These are phyloP conservation scores for Kuraishia borneana DNA, from an alignment of 805 yeast species.

Conservation along the genomic window DNA sequence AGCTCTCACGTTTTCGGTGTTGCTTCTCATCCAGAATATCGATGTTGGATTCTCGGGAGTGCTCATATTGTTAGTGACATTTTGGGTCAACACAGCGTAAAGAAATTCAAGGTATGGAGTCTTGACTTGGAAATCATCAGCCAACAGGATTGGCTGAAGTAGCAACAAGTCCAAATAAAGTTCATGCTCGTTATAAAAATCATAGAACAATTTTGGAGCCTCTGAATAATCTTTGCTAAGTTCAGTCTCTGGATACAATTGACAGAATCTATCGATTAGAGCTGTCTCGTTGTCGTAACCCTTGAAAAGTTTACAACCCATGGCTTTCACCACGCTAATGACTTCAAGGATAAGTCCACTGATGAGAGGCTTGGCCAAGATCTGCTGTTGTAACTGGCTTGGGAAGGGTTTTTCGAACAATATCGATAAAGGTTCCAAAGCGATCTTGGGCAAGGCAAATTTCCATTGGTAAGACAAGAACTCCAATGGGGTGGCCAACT, in stretches of 20 bases:
- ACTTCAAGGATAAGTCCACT: conserved; percentile 73
- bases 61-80: conserved; percentile 34
- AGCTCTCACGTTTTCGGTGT: conserved; percentile 15
- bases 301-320: conserved; percentile 64
- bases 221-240: conserved; percentile 22
- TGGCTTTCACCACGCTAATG: conserved; percentile 58
- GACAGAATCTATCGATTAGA: conserved; percentile 42
- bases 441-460: conserved; percentile 66
- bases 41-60: conserved; percentile 18
- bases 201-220: conserved; percentile 54
- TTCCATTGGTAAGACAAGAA: conserved; percentile 76
- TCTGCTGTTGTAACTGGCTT: conserved; percentile 43
- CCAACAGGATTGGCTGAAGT: conserved; percentile 77
- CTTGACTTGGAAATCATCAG: conserved; percentile 78
- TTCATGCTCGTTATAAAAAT: conserved; percentile 45
- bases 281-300: conserved; percentile 61
- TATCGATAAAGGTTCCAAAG: conserved; percentile 67
- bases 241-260: conserved; percentile 24
- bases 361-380: conserved; percentile 75
- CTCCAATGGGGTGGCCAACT: conserved; percentile 40
- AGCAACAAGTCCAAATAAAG: conserved; percentile 65
- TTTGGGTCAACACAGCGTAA: conserved; percentile 68
- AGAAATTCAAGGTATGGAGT: conserved; percentile 87
- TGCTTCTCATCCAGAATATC: conserved; percentile 20
- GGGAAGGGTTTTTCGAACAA: conserved; percentile 66